phyloP scores from a whole-genome alignment of 2,329 filamentous ascomycete species.

The Coniochaeta hoffmannii region DNA sequence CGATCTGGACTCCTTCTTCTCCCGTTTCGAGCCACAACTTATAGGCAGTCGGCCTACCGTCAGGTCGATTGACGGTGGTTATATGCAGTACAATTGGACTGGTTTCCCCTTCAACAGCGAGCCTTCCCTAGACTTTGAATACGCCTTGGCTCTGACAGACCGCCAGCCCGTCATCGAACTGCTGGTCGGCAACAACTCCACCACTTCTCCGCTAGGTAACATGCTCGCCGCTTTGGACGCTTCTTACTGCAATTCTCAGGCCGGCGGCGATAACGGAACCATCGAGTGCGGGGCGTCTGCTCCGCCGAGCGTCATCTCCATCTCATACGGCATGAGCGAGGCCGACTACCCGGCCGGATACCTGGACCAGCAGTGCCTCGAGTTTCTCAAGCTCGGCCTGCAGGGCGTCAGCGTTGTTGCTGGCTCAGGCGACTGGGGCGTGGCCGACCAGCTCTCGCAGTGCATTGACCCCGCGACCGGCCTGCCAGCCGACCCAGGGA shows the following conservation, averaged over 20 bases:
- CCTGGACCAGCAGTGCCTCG: constrained; percentile 27
- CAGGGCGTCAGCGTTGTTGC: constrained; percentile 27
- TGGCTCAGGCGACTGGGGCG: constrained; percentile 28
- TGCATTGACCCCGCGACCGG: constrained; percentile 18
- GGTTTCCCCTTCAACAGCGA: constrained; percentile 31
- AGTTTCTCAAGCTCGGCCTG: constrained; percentile 34
- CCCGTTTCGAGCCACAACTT: constrained; percentile 32
- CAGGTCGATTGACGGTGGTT: constrained; percentile 24
- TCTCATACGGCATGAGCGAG: constrained; percentile 39
- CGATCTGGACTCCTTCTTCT: constrained; percentile 41
- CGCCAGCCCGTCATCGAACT: constrained; percentile 13
- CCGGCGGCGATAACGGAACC: constrained; percentile 17
- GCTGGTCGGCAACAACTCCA: constrained; percentile 11
- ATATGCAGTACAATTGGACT: constrained; percentile 24
- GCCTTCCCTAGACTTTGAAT: constrained; percentile 17
- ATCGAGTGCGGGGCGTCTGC: constrained; percentile 20
- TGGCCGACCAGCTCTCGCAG: constrained; percentile 22
- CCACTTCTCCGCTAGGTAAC: constrained; percentile 25
- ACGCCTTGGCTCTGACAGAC: constrained; percentile 8
- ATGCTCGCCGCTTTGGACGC: constrained; percentile 39
- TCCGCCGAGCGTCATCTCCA: constrained; percentile 39
- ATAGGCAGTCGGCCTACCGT: constrained; percentile 29
- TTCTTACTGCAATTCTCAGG: constrained; percentile 34
- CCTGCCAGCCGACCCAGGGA: no score
- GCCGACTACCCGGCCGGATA: constrained; percentile 36